phyloP scores from a whole-genome alignment of 768 basidiomycete species.

The Neoboletus brunneissimus region DNA sequence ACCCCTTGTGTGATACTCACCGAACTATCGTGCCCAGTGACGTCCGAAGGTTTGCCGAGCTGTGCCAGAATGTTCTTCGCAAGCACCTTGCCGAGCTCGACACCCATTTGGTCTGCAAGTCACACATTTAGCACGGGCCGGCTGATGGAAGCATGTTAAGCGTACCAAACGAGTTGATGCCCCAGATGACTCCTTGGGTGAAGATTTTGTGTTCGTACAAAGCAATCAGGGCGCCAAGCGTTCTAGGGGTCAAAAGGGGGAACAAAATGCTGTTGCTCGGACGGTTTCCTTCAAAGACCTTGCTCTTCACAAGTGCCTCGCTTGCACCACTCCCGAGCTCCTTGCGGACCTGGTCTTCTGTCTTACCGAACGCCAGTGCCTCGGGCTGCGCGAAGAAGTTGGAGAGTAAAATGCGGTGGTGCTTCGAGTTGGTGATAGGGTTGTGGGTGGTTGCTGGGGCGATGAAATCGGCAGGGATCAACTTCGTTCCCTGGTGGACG shows the following conservation, averaged over 20 bases:
- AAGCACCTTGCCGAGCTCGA: slow-evolving; percentile 95
- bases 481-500: slow-evolving; percentile 89
- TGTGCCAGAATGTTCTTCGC: slow-evolving; percentile 95
- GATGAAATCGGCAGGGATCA: slow-evolving; percentile 90
- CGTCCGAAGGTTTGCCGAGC: slow-evolving; percentile 74
- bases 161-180: slow-evolving; percentile 95
- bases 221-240: slow-evolving; percentile 84
- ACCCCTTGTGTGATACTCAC: slow-evolving; percentile 27
- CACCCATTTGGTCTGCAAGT: slow-evolving; percentile 92
- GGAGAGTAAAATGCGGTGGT: slow-evolving; percentile 95
- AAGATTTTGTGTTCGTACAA: slow-evolving; percentile 99
- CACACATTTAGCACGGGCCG: neutral
- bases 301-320: slow-evolving; percentile 89
- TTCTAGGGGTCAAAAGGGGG: slow-evolving; percentile 86
- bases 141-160: neutral
- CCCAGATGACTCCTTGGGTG: slow-evolving; percentile 95
- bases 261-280: slow-evolving; percentile 97
- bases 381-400: slow-evolving; percentile 99
- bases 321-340: slow-evolving; percentile 70
- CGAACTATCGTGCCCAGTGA: slow-evolving; percentile 88
- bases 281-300: slow-evolving; percentile 96
- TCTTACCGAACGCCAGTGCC: slow-evolving; percentile 97
- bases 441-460: slow-evolving; percentile 89
- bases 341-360: slow-evolving; percentile 77
- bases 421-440: slow-evolving; percentile 81